These are phyloP conservation scores for Nitzschia putrida DNA, from an alignment of 108 stramenopile genomes.

Conservation along the genomic window DNA sequence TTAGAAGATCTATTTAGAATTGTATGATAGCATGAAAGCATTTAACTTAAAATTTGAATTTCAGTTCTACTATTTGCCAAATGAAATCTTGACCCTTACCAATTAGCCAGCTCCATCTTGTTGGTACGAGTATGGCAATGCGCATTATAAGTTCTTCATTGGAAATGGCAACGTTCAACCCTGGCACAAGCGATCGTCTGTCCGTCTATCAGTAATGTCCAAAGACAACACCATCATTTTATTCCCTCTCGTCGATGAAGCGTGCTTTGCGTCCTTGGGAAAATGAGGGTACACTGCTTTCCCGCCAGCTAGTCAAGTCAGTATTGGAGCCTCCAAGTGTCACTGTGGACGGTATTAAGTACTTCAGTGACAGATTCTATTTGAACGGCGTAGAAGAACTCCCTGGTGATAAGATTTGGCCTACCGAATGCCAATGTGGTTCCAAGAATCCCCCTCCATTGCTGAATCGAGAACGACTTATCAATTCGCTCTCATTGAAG, in stretches of 20 bases:
- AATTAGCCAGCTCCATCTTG: no score
- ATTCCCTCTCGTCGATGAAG: no score
- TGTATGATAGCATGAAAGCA: no score
- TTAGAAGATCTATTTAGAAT: no score
- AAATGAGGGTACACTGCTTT: not conserved
- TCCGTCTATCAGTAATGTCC: not conserved
- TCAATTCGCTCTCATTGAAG: slow-evolving; percentile 61
- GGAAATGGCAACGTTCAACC: no score
- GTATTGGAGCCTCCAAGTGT: slow-evolving; percentile 20
- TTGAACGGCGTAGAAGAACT: slow-evolving; percentile 15
- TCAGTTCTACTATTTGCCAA: no score
- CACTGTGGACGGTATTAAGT: slow-evolving; percentile 16
- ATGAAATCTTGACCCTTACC: no score
- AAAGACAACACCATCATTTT: not conserved
- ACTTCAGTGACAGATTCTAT: slow-evolving; percentile 56
- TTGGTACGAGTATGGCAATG: no score
- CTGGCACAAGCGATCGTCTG: no score
- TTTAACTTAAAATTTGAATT: no score
- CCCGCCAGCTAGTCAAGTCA: not conserved
- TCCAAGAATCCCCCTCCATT: slow-evolving; percentile 45
- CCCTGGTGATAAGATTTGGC: not conserved
- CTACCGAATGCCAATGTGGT: slow-evolving; percentile 40
- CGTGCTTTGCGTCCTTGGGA: slow-evolving; percentile 16
- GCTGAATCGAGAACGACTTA: slow-evolving; percentile 61
- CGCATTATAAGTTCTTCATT: no score